Base-by-base conservation (phyloP, 495 filamentous ascomycete species). In the Corynascus novoguineensis region DNA sequence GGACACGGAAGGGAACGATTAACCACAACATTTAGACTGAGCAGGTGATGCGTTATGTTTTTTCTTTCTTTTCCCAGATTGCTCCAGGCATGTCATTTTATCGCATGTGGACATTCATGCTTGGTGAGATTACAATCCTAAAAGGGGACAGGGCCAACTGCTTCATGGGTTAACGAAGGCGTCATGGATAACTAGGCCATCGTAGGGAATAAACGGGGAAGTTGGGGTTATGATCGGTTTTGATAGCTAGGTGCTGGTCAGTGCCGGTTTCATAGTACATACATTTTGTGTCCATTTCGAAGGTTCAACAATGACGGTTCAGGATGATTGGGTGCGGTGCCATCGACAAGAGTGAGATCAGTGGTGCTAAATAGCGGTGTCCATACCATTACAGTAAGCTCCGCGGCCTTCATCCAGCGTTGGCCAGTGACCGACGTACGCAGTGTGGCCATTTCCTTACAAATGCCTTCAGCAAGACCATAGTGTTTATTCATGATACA, bases 1-100 rank as follows among this genome's bases (percentile, higher is more conserved):
- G 70, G 81, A 95, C 63, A 78, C 84, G 42, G 76, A 89, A 70
- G 80, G 60, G 78, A 86, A 64, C 87, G 77, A 60, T 59, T 45
- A 41, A 55, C 10, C 19, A 1, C 60, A 57, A 37, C 15, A 24
- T 25, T 51, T 52, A 41, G 44, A 50, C 60, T 32, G 10, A 53
- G 17, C n/a, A 7, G 50, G 7, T 17, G 28, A 0, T 8, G 12
- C 4, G 10, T 0, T 7, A 49, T 21, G 28, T 34, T 45, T 45
- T n/a, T 29, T 8, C n/a, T n/a, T n/a, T n/a, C n/a, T 29, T 6
- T 7, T 32, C 3, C 14, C 15, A 34, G 4, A 22, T 41, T 44
- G 40, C 5, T 44, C 21, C n/a, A 21, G 19, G 10, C 40, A 24
- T 41, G 12, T 48, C 34, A 28, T 37, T 10, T 45, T 15, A 44